A percentile compares a stretch with the other conserved stretches of the same genome.
Evolutionary conservation across 192 early-diverging fungal genomes (phyloP).

Genomic region (Entomortierella parvispora): DNA sequence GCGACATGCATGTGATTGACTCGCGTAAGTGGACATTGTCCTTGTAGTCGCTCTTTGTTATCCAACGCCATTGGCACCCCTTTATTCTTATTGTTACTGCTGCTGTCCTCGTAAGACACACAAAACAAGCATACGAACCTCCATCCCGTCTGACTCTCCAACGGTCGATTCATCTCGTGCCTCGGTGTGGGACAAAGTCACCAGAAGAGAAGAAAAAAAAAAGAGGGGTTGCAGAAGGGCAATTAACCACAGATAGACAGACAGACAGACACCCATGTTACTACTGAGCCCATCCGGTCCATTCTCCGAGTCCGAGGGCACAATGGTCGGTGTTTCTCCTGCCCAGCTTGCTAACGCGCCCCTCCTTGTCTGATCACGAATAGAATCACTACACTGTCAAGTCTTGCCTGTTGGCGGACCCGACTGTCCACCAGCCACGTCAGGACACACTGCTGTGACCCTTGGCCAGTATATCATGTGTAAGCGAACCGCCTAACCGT

Average conservation of each 20-base stretch:
- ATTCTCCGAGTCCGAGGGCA: background rate
- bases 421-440: slow-evolving; percentile 25
- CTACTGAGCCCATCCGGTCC: background rate
- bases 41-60: background rate
- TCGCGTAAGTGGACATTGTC: slow-evolving; percentile 25
- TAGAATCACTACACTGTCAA: slow-evolving; percentile 43
- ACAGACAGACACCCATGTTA: background rate
- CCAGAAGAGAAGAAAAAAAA: background rate
- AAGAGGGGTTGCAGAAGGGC: background rate
- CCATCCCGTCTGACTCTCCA: too few relatives aligned
- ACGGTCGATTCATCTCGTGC: too few relatives aligned
- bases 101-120: background rate
- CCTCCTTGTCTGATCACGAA: background rate
- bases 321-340: too few relatives aligned
- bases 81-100: too few relatives aligned
- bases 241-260: background rate
- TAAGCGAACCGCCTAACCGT: slow-evolving; percentile 24
- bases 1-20: slow-evolving; percentile 49
- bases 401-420: slow-evolving; percentile 11
- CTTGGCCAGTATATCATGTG: slow-evolving; percentile 52
- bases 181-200: too few relatives aligned
- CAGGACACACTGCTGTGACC: slow-evolving; percentile 47
- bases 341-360: too few relatives aligned
- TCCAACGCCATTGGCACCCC: too few relatives aligned
- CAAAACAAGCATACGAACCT: background rate